These are phyloP conservation scores for Cokeromyces recurvatus DNA, from an alignment of 371 early-diverging fungal genomes.

Conservation along the genomic window DNA sequence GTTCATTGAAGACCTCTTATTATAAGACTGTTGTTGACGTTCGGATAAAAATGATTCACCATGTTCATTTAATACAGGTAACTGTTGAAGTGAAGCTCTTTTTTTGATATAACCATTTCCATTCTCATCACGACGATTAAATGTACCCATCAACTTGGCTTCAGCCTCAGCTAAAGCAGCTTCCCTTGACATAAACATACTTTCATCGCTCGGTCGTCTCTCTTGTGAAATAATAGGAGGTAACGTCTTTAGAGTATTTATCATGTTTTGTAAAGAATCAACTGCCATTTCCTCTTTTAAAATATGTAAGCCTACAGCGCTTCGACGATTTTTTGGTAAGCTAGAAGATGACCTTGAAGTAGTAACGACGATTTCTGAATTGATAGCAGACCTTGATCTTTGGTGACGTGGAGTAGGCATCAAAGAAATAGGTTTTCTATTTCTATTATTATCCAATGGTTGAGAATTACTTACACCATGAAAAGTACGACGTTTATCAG, in stretches of 20 bases:
- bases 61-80: constrained; percentile 39
- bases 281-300: constrained; percentile 28
- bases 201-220: constrained; percentile 26
- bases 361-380: constrained; percentile 32
- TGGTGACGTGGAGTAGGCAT: constrained; percentile 23
- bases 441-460: constrained; percentile 7
- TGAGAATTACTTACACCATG: constrained; percentile 9
- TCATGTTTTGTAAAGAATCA: constrained; percentile 51
- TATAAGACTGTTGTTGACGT: no score
- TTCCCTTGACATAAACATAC: constrained; percentile 27
- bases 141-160: constrained; percentile 50
- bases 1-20: constrained; percentile 13
- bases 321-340: constrained; percentile 8
- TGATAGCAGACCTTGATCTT: constrained; percentile 36
- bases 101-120: constrained; percentile 16
- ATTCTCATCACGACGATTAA: constrained; percentile 16
- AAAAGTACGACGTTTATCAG: constrained; percentile 33
- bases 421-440: constrained; percentile 20
- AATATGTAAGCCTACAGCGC: constrained; percentile 15
- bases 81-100: constrained; percentile 35
- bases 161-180: constrained; percentile 48
- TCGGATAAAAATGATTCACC: constrained; percentile 21
- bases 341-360: constrained; percentile 14
- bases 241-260: constrained; percentile 48
- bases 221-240: constrained; percentile 34